phyloP scores from a whole-genome alignment of 1,284 basidiomycete genomes.

The Trametes versicolor region DNA sequence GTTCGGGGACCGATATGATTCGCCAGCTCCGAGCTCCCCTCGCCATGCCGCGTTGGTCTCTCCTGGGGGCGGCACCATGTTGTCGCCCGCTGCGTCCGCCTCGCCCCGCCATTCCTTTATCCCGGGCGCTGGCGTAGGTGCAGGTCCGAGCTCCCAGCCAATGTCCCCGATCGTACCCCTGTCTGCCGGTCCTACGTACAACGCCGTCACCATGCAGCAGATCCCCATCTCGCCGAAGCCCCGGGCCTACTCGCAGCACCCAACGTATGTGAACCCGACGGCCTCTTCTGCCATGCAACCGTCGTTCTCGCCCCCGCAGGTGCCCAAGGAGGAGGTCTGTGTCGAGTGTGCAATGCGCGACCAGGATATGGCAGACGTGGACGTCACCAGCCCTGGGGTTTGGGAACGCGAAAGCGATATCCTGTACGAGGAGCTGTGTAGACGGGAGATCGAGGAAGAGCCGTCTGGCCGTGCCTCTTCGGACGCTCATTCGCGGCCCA shows the following conservation, averaged over 20 bases:
- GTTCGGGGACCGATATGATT: slow-evolving; percentile 36
- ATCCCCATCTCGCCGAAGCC: slow-evolving; percentile 70
- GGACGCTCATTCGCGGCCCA: slow-evolving; percentile 63
- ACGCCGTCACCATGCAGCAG: slow-evolving; percentile 47
- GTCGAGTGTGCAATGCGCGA: slow-evolving; percentile 99
- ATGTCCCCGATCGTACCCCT: slow-evolving; percentile 56
- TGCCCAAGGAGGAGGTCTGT: slow-evolving; percentile 84
- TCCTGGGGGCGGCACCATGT: slow-evolving; percentile 37
- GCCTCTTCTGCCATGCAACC: slow-evolving; percentile 66
- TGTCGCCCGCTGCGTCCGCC: slow-evolving; percentile 41
- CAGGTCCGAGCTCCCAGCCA: slow-evolving; percentile 45
- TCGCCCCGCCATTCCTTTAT: slow-evolving; percentile 57
- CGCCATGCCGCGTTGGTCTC: slow-evolving; percentile 19
- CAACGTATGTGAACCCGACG: slow-evolving; percentile 75
- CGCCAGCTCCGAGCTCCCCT: slow-evolving; percentile 14
- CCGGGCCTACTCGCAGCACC: slow-evolving; percentile 76
- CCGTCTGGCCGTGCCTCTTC: slow-evolving; percentile 53
- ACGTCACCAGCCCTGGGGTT: slow-evolving; percentile 85
- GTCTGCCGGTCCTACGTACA: slow-evolving; percentile 66
- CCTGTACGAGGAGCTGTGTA: slow-evolving; percentile 81
- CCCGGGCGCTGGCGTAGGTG: slow-evolving; percentile 51
- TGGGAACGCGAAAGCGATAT: slow-evolving; percentile 95
- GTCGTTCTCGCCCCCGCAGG: slow-evolving; percentile 61
- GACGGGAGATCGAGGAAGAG: slow-evolving; percentile 78
- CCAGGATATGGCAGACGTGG: slow-evolving; percentile 97